Conservation (phyloP, 2,329 filamentous ascomycete genomes). For the Neofusicoccum sp. region DNA sequence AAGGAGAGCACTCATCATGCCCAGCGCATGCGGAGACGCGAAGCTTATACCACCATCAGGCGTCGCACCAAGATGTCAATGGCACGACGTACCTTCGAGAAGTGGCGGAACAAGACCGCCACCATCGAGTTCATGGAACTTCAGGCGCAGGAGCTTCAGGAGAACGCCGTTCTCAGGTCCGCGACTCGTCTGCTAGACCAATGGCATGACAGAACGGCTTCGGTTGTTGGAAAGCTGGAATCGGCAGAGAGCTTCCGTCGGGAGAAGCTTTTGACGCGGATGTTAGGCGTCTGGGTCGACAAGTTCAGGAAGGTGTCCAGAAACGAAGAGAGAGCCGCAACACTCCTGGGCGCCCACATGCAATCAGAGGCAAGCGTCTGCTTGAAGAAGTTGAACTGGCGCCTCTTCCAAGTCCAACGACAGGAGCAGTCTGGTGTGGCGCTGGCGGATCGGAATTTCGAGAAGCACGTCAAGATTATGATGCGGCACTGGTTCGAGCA, state of each 20-base stretch:
- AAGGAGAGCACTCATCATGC: conserved; percentile 49
- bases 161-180: conserved; percentile 24
- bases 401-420: conserved; percentile 54
- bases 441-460: conserved; percentile 51
- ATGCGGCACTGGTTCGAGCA: conserved; percentile 55
- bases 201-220: conserved; percentile 44
- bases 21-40: conserved; percentile 52
- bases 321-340: conserved; percentile 39
- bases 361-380: conserved; percentile 47
- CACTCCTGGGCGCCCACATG: conserved; percentile 47
- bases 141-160: conserved; percentile 33
- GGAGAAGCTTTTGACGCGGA: conserved; percentile 29
- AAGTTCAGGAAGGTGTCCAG: conserved; percentile 32
- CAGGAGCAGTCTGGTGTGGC: conserved; percentile 53
- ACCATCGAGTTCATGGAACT: conserved; percentile 25
- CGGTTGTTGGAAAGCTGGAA: conserved; percentile 22
- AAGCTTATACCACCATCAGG: conserved; percentile 56
- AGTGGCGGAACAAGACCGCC: conserved; percentile 35
- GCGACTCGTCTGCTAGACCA: conserved; percentile 38
- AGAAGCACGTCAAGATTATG: conserved; percentile 56
- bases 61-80: conserved; percentile 55
- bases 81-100: conserved; percentile 41
- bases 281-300: conserved; percentile 26
- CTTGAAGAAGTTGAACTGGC: conserved; percentile 58
- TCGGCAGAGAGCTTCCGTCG: conserved; percentile 29